Evolutionary conservation across 2,329 filamentous ascomycete species (phyloP).

Genomic region (Chrysoporthe deuterocubensis): DNA sequence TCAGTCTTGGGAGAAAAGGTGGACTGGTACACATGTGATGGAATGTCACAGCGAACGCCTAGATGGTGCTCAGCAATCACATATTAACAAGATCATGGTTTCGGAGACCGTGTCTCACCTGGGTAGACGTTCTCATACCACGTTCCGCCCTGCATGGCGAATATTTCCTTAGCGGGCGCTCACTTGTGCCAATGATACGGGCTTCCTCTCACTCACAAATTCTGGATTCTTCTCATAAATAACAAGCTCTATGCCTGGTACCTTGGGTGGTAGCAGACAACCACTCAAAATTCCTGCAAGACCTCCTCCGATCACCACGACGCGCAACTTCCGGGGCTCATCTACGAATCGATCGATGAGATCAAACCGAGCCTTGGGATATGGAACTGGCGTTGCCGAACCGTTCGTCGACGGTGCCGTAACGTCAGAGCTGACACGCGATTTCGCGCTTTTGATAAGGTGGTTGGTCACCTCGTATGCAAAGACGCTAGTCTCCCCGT

Average conservation of each 20-base stretch:
- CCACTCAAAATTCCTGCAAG: slow-evolving; percentile 67
- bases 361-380: slow-evolving; percentile 32
- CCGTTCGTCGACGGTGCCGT: background rate
- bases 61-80: background rate
- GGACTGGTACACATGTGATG: slow-evolving; percentile 71
- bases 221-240: slow-evolving; percentile 72
- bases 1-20: slow-evolving; percentile 70
- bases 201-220: slow-evolving; percentile 52
- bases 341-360: slow-evolving; percentile 49
- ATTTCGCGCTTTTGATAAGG: background rate
- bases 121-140: slow-evolving; percentile 65
- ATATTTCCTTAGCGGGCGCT: slow-evolving; percentile 16
- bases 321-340: slow-evolving; percentile 51
- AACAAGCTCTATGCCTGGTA: slow-evolving; percentile 67
- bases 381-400: slow-evolving; percentile 11
- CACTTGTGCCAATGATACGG: background rate
- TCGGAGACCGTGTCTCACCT: slow-evolving; percentile 34
- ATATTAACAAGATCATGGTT: background rate
- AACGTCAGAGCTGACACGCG: background rate
- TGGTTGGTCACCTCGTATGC: slow-evolving; percentile 4
- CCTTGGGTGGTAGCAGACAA: slow-evolving; percentile 68
- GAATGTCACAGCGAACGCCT: slow-evolving; percentile 68
- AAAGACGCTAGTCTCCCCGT: background rate
- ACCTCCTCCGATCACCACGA: slow-evolving; percentile 68
- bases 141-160: slow-evolving; percentile 48